Percentiles rank a stretch among this genome's conserved stretches.
Conservation (phyloP, 768 basidiomycete species). For the Hypholoma sublateritium region DNA sequence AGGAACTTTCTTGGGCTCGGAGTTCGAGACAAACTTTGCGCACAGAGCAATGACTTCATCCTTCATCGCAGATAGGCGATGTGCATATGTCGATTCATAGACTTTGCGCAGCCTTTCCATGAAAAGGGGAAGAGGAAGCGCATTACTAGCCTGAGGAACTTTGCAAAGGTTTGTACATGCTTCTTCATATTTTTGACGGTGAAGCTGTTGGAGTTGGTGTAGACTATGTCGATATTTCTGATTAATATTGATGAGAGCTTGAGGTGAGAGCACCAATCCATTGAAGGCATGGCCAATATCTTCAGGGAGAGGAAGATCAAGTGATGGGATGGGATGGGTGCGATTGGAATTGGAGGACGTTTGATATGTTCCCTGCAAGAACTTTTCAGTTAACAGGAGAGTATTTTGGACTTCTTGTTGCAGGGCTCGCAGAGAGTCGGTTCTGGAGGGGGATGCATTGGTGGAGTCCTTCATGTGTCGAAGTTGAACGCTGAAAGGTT, state of each 20-base stretch:
- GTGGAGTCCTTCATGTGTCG: too few species aligned
- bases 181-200: background rate
- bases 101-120: background rate
- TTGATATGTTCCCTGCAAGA: too few species aligned
- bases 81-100: background rate
- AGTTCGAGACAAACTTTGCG: background rate
- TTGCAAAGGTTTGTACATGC: background rate
- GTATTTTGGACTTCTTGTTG: background rate
- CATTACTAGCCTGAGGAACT: background rate
- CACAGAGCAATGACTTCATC: background rate
- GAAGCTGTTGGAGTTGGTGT: background rate
- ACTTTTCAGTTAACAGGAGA: background rate
- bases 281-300: background rate
- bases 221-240: background rate
- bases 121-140: background rate
- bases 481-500: too few species aligned
- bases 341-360: too few species aligned
- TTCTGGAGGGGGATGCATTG: background rate
- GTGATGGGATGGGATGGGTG: background rate
- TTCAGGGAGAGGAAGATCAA: background rate
- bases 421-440: background rate
- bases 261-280: background rate
- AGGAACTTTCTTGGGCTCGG: background rate
- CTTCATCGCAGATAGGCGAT: background rate
- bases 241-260: background rate